A percentile compares a stretch with the other conserved stretches of the same genome.
These are phyloP conservation scores for Pseudoneurospora amorphoporcata DNA, from an alignment of 495 filamentous ascomycete species.

Conservation along the genomic window DNA sequence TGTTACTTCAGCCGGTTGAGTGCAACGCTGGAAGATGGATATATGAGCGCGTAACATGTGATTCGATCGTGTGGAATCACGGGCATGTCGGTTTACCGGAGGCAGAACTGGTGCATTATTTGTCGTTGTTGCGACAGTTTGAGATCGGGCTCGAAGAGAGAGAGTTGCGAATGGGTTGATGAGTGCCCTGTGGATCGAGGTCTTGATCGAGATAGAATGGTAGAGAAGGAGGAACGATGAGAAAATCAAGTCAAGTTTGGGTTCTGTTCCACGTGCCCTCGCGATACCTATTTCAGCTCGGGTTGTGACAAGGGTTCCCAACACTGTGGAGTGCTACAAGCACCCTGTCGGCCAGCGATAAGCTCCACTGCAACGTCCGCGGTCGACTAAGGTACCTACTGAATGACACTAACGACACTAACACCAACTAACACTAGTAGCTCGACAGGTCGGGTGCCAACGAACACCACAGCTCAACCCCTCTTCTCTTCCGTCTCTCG, in stretches of 20 bases:
- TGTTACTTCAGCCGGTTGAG: not conserved
- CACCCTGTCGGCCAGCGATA: not conserved
- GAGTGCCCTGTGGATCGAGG: not conserved
- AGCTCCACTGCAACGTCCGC: not conserved
- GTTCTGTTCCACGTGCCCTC: not conserved
- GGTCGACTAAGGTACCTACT: not conserved
- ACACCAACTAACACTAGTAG: not conserved
- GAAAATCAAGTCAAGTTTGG: not conserved
- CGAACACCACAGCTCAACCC: not conserved
- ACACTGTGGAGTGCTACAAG: not conserved
- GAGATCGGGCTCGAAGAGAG: not conserved
- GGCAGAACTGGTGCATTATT: no score
- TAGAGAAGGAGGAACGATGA: not conserved
- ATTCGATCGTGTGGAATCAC: not conserved
- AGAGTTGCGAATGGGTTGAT: not conserved
- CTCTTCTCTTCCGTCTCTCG: not conserved
- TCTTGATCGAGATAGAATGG: not conserved
- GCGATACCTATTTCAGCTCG: not conserved
- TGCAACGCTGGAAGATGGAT: not conserved
- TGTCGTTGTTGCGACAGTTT: not conserved
- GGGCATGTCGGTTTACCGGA: no score
- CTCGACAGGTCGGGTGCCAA: not conserved
- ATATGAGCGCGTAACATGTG: not conserved
- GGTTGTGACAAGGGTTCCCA: not conserved
- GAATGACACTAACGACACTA: not conserved